Base-by-base conservation (phyloP, 805 yeast species). In the Ogataea henricii region DNA sequence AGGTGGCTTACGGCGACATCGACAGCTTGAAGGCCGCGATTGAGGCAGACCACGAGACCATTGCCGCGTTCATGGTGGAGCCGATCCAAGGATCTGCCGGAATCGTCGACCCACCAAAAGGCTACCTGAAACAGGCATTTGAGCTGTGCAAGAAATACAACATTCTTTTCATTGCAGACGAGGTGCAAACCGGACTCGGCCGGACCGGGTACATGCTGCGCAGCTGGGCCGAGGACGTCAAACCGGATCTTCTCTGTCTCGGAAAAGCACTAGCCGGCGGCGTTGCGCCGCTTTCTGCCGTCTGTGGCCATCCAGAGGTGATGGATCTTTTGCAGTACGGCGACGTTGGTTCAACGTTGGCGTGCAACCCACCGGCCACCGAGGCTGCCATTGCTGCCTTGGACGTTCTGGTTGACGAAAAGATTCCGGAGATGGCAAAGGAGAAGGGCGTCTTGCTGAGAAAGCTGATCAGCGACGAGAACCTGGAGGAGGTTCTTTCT, bases 61-160 rank as follows among this genome's bases (percentile, higher is more conserved):
- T 62, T 36, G 63, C 62, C 7, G 64, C 61, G 4, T 61, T 62
- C 30, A 59, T 62, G 61, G 55, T 61, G 18, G 66, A 62, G 41
- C 61, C 66, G 23, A 61, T 62, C 18, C 65, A 62, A 46, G 66
- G 66, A 10, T 55, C 62, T 7, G 64, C 64, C n/a, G 66, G 66
- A 45, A 54, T 62, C 18, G 48, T 60, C 14, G 56, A 52, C 29
- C 65, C 66, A 13, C 63, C 65, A n/a, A 43, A 29, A 8, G 61
- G 55, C 4, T 62, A 60, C 34, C 23, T 58, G 9, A 58, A 53
- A 13, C 33, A 51, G 20, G 62, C 62, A 2, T 52, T 20, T 32
- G 58, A 53, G 2, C 34, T 62, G 13, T 62, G 66, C 47, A 51
- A 60, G 34, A 53, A 59, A 42, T 57, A 52, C 45, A 60, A 61